A percentile compares a stretch with the other conserved stretches of the same genome.
Evolutionary conservation across 2,329 filamentous ascomycete species (phyloP).

Genomic region (Capronia coronata): DNA sequence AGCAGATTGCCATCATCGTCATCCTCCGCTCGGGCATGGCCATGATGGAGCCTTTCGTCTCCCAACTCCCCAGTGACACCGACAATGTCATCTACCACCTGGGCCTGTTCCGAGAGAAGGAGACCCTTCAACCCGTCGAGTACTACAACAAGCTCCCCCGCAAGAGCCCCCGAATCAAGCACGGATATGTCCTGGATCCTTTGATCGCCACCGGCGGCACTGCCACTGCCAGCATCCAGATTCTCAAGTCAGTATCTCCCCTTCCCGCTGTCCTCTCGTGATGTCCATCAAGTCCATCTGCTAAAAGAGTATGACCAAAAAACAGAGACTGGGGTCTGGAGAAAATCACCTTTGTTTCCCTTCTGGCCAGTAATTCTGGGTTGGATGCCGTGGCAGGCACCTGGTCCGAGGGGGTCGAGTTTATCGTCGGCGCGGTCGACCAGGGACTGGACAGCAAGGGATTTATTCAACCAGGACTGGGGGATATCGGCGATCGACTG

Average conservation of each 20-base stretch:
- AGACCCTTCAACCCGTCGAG: slow-evolving; percentile 79
- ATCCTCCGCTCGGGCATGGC: slow-evolving; percentile 36
- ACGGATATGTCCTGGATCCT: slow-evolving; percentile 83
- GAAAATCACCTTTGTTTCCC: slow-evolving; percentile 65
- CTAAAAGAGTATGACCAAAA: too few relatives aligned
- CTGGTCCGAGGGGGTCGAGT: slow-evolving; percentile 53
- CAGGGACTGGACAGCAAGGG: slow-evolving; percentile 62
- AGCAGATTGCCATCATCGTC: slow-evolving; percentile 32
- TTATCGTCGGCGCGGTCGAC: slow-evolving; percentile 80
- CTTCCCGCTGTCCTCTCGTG: neutral
- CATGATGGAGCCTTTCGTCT: slow-evolving; percentile 37
- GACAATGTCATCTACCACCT: slow-evolving; percentile 79
- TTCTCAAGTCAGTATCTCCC: slow-evolving; percentile 47
- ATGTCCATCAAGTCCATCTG: too few relatives aligned
- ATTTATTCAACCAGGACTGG: slow-evolving; percentile 83
- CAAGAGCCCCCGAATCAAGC: slow-evolving; percentile 39
- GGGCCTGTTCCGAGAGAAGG: slow-evolving; percentile 83
- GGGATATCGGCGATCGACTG: slow-evolving; percentile 81
- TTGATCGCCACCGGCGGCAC: slow-evolving; percentile 91
- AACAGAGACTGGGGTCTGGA: slow-evolving; percentile 79
- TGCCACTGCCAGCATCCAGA: slow-evolving; percentile 78
- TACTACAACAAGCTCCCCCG: slow-evolving; percentile 83
- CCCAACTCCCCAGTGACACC: slow-evolving; percentile 27
- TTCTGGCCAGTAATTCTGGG: slow-evolving; percentile 66
- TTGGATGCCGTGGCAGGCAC: slow-evolving; percentile 62